phyloP scores from a whole-genome alignment of 2,329 filamentous ascomycete genomes.

The Bipolaris bicolor region DNA sequence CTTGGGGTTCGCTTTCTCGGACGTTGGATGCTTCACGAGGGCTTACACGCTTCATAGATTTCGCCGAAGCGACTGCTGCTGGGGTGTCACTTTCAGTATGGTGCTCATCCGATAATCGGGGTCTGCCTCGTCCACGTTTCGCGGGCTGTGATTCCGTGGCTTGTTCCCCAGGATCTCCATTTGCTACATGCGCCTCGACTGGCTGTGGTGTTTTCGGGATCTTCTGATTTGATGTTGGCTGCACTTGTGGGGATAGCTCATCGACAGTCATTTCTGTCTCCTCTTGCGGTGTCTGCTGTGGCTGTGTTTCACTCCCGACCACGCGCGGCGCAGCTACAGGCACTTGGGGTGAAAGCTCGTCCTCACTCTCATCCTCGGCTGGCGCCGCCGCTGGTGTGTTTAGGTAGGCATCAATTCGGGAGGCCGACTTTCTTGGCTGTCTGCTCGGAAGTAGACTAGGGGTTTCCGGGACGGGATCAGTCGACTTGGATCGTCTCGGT shows the following conservation, averaged over 20 bases:
- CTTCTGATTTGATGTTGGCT: constrained; percentile 14
- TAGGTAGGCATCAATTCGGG: constrained; percentile 17
- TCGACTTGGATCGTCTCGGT: constrained; percentile 28
- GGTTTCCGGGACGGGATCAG: constrained; percentile 32
- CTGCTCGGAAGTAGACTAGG: constrained; percentile 27
- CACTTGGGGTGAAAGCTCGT: constrained; percentile 36
- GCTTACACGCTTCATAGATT: constrained; percentile 19
- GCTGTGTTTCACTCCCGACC: constrained; percentile 4
- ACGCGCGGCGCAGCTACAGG: constrained; percentile 5
- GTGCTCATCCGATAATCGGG: constrained; percentile 3
- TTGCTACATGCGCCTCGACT: background rate
- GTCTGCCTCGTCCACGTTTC: constrained; percentile 18
- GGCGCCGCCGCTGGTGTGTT: constrained; percentile 22
- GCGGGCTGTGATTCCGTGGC: background rate
- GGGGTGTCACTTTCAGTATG: background rate
- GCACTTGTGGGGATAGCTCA: constrained; percentile 21
- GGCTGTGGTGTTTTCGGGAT: constrained; percentile 6
- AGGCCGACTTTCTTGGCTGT: constrained; percentile 19
- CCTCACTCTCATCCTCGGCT: constrained; percentile 33
- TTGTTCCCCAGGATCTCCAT: constrained; percentile 3
- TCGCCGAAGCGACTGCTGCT: background rate
- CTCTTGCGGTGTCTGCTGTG: constrained; percentile 13
- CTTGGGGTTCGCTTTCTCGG: constrained; percentile 10
- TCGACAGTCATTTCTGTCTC: constrained; percentile 29
- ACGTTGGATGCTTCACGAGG: constrained; percentile 13